Base-by-base conservation (phyloP, 2,329 filamentous ascomycete species). In the Chaetomiaceae sp. region DNA sequence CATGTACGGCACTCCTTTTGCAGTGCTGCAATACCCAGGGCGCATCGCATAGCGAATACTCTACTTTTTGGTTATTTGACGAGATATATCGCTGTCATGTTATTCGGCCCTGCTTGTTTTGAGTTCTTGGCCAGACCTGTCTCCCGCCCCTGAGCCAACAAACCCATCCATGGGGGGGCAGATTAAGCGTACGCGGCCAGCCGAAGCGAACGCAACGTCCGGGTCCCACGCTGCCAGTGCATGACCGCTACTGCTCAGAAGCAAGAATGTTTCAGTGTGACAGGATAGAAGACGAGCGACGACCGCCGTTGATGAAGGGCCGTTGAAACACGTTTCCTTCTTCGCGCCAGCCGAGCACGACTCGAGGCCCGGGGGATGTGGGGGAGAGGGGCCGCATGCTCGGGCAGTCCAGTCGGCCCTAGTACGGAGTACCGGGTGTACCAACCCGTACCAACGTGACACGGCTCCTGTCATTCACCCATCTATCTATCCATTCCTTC, bases 121-220 rank as follows among this genome's bases (percentile, higher is more conserved):
- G n/a, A 6, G 22, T 8, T 10, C 14, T 24, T 15, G 15, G 22
- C 12, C 5, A 14, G 18, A 17, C 17, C 20, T 9, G 4, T 42
- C 14, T 19, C 10, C 9, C 9, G 22, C 15, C 30, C 19, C 30
- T 42, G 39, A 22, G n/a, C n/a, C n/a, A n/a, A n/a, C n/a, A n/a
- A n/a, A n/a, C n/a, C n/a, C n/a, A n/a, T n/a, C n/a, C n/a, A n/a
- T n/a, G n/a, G n/a, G n/a, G n/a, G 14, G 32, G 26, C 9, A 29
- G 32, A 37, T 43, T 18, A 32, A 37, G 33, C 24, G 20, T 30
- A 43, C 41, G 26, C 19, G 41, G 26, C 29, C 38, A 17, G 18
- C 33, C 18, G 44, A 46, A 46, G 44, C 44, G 38, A 46, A n/a
- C 24, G 26, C 38, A 36, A 46, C 44, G 30, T 41, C 24, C 40